Evolutionary conservation across 306 rosid species (phyloP).

Genomic region (Bauhinia variegata): DNA sequence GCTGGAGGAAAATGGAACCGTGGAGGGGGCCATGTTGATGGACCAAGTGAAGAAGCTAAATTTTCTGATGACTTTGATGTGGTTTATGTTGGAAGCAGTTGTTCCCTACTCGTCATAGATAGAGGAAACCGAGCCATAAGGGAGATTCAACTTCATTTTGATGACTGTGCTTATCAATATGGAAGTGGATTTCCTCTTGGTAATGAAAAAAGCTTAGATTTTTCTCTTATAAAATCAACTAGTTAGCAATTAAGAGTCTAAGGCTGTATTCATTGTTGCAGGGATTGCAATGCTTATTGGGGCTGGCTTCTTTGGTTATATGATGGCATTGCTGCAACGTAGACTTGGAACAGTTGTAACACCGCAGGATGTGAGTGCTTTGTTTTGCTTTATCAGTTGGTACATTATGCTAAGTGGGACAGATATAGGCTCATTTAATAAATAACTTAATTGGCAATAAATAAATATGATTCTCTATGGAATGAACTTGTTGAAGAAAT

Average conservation of each 20-base stretch:
- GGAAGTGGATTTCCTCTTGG: conserved; percentile 90
- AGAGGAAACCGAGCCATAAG: conserved; percentile 83
- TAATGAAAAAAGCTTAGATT: conserved; percentile 35
- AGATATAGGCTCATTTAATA: neutral
- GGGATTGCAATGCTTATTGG: conserved; percentile 79
- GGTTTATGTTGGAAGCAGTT: conserved; percentile 87
- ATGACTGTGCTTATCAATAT: conserved; percentile 92
- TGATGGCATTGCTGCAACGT: conserved; percentile 84
- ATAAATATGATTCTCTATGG: conserved; percentile 18
- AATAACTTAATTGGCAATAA: conserved; percentile 6
- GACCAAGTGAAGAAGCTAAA: conserved; percentile 91
- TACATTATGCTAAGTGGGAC: conserved; percentile 25
- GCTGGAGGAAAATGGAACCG: conserved; percentile 87
- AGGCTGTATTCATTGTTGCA: conserved; percentile 41
- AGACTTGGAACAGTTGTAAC: conserved; percentile 70
- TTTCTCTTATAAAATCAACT: conserved; percentile 14
- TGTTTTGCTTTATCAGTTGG: conserved; percentile 23
- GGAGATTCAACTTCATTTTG: conserved; percentile 90
- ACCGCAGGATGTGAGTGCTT: conserved; percentile 66
- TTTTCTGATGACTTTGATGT: conserved; percentile 93
- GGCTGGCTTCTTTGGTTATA: conserved; percentile 92
- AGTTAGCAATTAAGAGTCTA: conserved; percentile 24
- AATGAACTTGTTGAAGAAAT: neutral
- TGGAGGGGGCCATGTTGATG: conserved; percentile 84
- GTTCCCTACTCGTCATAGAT: conserved; percentile 83